Evolutionary conservation across 805 yeast genomes (phyloP), one percentile per base, ranked within the genome.

Genomic region (Spathaspora gorwiae): DNA sequence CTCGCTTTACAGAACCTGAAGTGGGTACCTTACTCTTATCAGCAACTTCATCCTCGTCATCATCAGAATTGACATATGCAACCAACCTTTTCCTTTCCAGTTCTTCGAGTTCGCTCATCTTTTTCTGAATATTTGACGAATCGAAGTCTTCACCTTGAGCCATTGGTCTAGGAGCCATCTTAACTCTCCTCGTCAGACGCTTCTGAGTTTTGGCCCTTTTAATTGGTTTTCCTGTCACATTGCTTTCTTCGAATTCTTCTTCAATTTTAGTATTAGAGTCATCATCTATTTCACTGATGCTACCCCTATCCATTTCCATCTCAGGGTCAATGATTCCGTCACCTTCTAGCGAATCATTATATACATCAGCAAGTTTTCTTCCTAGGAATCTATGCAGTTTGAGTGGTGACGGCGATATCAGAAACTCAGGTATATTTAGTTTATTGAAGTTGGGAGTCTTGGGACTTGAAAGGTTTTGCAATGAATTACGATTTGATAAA

Each of bases 101-200:
- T 52, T 65, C 66, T 49, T 64, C 66, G 50, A 64, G 59, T 33
- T 56, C 61, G 49, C 55, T 53, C 15, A 77, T 60, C 43, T 65
- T 68, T n/a, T 65, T 60, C 40, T 75, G 79, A 7, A 79, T 56
- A 49, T 78, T 61, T 26, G 68, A 63, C 12, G 56, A 56, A n/a
- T 60, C 62, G 32, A 75, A 49, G 10, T 52, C 54, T 39, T 68
- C 73, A 5, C 59, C 61, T 19, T 46, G 52, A 4, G 46, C 48
- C 14, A 61, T 52, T 0, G 82, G 78, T 48, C 68, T 73, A 14
- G 49, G 47, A 13, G 49, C 49, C 47, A 79, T 65, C 47, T 75
- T 77, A 61, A 73, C 71, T 42, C 80, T 64, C 44, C 79, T 62
- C 1, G 83, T 78, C 1, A 76, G 70, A 53, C 83, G 60, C 59